These are phyloP conservation scores for Eutypa lata DNA, from an alignment of 2,329 filamentous ascomycete species.

Conservation along the genomic window DNA sequence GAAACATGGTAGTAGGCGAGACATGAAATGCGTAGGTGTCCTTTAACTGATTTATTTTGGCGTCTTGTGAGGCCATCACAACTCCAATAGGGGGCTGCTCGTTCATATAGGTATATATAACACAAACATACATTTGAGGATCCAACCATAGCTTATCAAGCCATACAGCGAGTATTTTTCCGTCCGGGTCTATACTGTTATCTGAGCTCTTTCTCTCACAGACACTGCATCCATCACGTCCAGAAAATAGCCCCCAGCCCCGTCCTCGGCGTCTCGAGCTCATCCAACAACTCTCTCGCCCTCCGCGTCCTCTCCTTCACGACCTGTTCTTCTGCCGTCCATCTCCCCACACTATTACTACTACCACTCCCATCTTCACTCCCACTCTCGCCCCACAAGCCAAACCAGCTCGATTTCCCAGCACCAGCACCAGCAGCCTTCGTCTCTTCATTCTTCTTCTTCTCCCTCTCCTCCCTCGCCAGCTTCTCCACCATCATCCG, in stretches of 20 bases:
- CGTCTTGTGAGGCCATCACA: too few relatives aligned
- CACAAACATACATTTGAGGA: too few relatives aligned
- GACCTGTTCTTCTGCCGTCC: slow-evolving; percentile 54
- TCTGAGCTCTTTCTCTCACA: too few relatives aligned
- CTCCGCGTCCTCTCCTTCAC: slow-evolving; percentile 49
- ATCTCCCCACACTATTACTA: slow-evolving; percentile 36
- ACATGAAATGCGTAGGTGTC: too few relatives aligned
- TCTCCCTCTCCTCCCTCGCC: slow-evolving; percentile 46
- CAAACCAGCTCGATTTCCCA: slow-evolving; percentile 32
- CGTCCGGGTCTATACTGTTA: too few relatives aligned
- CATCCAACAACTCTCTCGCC: slow-evolving; percentile 51
- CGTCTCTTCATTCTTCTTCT: slow-evolving; percentile 24
- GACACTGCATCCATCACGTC: too few relatives aligned
- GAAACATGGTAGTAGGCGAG: too few relatives aligned
- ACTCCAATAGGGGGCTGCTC: too few relatives aligned
- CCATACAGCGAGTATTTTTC: too few relatives aligned
- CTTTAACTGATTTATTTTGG: too few relatives aligned
- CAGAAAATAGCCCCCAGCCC: slow-evolving; percentile 37
- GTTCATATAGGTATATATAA: background rate
- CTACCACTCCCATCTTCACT: slow-evolving; percentile 5
- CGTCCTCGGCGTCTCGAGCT: slow-evolving; percentile 35
- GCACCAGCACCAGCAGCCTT: background rate
- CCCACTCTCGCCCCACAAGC: slow-evolving; percentile 36
- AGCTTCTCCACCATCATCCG: slow-evolving; percentile 71
- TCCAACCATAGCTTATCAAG: background rate